Evolutionary conservation across 2,329 filamentous ascomycete genomes (phyloP), one percentile per base, ranked within the genome.

Genomic region (Fusarium pseudonygamai): DNA sequence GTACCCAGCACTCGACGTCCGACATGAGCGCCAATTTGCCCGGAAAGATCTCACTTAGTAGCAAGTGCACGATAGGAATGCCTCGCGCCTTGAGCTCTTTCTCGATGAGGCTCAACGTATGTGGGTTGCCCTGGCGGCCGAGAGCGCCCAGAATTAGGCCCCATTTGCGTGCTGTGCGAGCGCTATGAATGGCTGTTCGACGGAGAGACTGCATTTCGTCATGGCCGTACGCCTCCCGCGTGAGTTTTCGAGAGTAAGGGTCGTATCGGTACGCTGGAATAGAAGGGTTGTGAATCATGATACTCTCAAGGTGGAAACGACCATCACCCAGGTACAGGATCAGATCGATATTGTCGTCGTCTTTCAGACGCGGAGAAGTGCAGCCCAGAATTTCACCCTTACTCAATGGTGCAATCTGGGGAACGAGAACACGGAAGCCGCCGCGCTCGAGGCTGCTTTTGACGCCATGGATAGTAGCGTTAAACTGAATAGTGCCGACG

Each of bases 401-500:
- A 69, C 93, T 97, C 10, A 99, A 83, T 0, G 96, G 97, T 39
- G 93, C 91, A 73, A 98, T 97, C 82, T 99, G 96, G 0, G 96
- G 96, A 37, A 98, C 92, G 30, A 97, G 80, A 39, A 98, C 89
- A 66, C 88, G 90, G 86, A 96, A 98, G 22, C 96, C 96, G 20
- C 94, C 93, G 47, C 89, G 90, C 76, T 97, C 93, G 12, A 99
- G 89, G 22, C 90, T 88, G 36, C 91, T 88, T 72, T 91, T 91
- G 20, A 97, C 90, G 22, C 93, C 94, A 82, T 99, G 96, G 37
- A 99, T 92, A 0, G 96, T 98, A 40, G 95, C 94, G 83, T 99
- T 99, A 87, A 99, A 99, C 82, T 99, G 96, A 76, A 99, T 99
- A 0, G 96, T 99, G 53, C 96, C 96, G 22, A 99, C 96, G 75